These are phyloP conservation scores for Aspergillus sclerotialis DNA, from an alignment of 2,329 filamentous ascomycete species.

Conservation along the genomic window DNA sequence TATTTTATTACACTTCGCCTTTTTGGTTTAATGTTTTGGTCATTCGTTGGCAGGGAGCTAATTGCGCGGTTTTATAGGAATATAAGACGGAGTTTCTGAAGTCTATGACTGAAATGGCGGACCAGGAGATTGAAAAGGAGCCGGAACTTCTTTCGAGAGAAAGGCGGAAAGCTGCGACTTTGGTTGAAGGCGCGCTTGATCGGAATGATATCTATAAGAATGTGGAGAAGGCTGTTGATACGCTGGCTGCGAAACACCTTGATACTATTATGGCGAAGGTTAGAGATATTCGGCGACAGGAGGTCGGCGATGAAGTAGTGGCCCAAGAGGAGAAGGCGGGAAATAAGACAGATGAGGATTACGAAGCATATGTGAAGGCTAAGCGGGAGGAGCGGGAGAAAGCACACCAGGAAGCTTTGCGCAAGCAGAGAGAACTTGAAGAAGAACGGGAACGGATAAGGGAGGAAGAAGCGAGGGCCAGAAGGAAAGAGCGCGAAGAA, in stretches of 20 bases:
- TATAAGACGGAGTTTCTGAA: conserved; percentile 46
- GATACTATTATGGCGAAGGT: conserved; percentile 48
- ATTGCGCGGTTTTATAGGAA: conserved; percentile 32
- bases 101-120: conserved; percentile 49
- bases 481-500: conserved; percentile 45
- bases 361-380: conserved; percentile 46
- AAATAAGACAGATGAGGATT: conserved; percentile 55
- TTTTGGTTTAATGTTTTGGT: too few relatives aligned
- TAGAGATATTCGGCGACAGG: conserved; percentile 50
- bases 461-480: conserved; percentile 39
- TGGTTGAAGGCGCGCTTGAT: conserved; percentile 59
- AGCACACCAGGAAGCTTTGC: conserved; percentile 42
- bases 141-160: conserved; percentile 55
- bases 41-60: too few relatives aligned
- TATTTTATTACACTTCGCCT: conserved; percentile 24
- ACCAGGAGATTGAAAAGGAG: conserved; percentile 56
- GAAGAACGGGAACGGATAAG: conserved; percentile 34
- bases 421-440: conserved; percentile 47
- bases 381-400: conserved; percentile 47
- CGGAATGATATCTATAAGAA: conserved; percentile 56
- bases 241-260: conserved; percentile 48
- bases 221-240: conserved; percentile 49
- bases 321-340: conserved; percentile 49
- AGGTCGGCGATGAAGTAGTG: conserved; percentile 53
- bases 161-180: conserved; percentile 53